Evolutionary conservation across 2,329 filamentous ascomycete species (phyloP).

Genomic region (Neofusicoccum laricinum): DNA sequence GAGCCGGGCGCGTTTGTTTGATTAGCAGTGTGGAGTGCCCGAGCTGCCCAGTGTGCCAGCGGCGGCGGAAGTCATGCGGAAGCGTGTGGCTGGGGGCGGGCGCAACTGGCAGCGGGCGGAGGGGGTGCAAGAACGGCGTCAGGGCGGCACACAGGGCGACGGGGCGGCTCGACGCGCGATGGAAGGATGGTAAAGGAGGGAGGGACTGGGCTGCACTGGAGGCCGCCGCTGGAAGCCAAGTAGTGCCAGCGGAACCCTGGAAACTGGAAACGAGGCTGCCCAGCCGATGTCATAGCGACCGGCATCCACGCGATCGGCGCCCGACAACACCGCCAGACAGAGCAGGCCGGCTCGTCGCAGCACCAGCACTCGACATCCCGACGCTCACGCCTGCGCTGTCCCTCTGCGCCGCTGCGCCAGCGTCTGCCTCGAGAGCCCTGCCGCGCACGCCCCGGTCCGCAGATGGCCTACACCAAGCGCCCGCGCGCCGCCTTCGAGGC

Average conservation of each 20-base stretch:
- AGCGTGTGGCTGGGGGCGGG: slow-evolving; percentile 7
- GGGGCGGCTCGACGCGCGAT: slow-evolving; percentile 11
- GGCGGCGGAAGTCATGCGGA: slow-evolving; percentile 11
- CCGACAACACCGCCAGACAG: background rate
- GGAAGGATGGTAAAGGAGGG: slow-evolving; percentile 4
- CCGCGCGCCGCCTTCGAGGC: slow-evolving; percentile 75
- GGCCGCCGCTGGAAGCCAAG: background rate
- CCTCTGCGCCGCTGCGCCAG: background rate
- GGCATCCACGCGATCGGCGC: slow-evolving; percentile 2
- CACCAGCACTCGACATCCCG: background rate
- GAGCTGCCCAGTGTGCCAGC: background rate
- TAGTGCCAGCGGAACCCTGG: slow-evolving; percentile 8
- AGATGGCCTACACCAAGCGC: slow-evolving; percentile 59
- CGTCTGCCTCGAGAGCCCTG: background rate
- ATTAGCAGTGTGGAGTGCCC: slow-evolving; percentile 11
- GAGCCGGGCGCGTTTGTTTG: slow-evolving; percentile 10
- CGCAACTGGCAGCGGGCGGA: slow-evolving; percentile 4
- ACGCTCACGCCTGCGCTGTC: background rate
- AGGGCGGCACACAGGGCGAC: background rate
- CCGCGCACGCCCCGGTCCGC: background rate
- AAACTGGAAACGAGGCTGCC: slow-evolving; percentile 3
- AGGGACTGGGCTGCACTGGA: slow-evolving; percentile 7
- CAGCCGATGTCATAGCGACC: slow-evolving; percentile 7
- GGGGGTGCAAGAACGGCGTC: too few relatives aligned
- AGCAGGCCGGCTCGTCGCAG: background rate